Evolutionary conservation across 305 asterid species (phyloP).

Genomic region (Fraxinus nigra): DNA sequence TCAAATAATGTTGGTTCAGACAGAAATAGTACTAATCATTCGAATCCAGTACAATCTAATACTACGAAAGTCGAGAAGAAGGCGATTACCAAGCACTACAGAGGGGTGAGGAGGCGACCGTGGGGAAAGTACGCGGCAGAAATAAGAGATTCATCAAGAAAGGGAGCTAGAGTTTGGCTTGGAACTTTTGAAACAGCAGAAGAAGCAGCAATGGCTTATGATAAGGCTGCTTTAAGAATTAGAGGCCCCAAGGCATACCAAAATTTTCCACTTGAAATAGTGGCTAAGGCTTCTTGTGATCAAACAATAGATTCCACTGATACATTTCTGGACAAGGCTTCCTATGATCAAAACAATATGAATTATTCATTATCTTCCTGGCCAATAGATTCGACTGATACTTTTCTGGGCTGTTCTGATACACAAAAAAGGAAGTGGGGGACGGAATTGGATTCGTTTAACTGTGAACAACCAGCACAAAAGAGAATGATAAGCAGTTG

Average conservation of each 20-base stretch:
- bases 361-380: background rate
- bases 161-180: constrained; percentile 73
- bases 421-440: constrained; percentile 29
- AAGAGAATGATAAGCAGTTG: constrained; percentile 28
- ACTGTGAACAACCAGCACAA: constrained; percentile 12
- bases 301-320: background rate
- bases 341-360: background rate
- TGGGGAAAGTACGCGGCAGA: constrained; percentile 91
- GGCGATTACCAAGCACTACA: constrained; percentile 34
- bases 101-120: constrained; percentile 75
- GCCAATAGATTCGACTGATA: background rate
- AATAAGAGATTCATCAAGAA: constrained; percentile 61
- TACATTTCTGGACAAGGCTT: background rate
- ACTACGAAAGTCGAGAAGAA: background rate
- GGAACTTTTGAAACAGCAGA: constrained; percentile 74
- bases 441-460: constrained; percentile 6
- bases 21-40: background rate
- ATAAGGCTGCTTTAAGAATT: constrained; percentile 61
- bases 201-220: constrained; percentile 84
- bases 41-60: background rate
- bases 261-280: constrained; percentile 57
- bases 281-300: constrained; percentile 24
- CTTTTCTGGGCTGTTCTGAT: background rate
- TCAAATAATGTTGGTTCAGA: background rate
- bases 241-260: constrained; percentile 60